Base-by-base conservation (phyloP, 2,329 filamentous ascomycete species). In the Hypoxylon sp. region DNA sequence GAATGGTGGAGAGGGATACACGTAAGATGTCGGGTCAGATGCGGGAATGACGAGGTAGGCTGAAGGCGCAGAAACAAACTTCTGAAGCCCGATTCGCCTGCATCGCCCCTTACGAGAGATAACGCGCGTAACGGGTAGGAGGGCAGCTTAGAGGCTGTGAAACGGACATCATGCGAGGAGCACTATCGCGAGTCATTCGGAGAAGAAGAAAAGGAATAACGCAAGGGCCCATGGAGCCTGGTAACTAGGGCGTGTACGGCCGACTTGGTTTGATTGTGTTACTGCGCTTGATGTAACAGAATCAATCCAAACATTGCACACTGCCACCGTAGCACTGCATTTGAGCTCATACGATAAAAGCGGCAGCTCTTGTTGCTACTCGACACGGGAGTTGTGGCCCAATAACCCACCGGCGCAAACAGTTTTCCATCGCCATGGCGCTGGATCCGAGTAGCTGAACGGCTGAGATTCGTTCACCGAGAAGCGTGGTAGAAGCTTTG, bases 361-460 rank as follows among this genome's bases (percentile, higher is more conserved):
- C 22, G 30, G 37, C 25, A 44, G 54, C 42, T 13, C 20, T 35
- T 31, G 40, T 4, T 31, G 33, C 37, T 11, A 22, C 33, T 56
- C 37, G 48, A 56, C 56, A 63, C 54, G 25, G 31, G 20, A 31
- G 42, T 40, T 25, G n/a, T n/a, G 27, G 40, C 33, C 10, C 54
- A 53, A 27, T 11, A 22, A 13, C 57, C 30, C 37, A 48, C 57
- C 25, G 35, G 22, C 13, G 20, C 31, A 17, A 44, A 42, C n/a
- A 5, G n/a, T 7, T 25, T 46, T 40, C 48, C 54, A 49, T 33
- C 7, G 48, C 61, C 49, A 65, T 66, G 44, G 61, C 37, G 31
- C 35, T 22, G 48, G 57, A 33, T 61, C 31, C 11, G 53, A 54
- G n/a, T 44, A 51, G 20, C 13, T 53, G 27, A 58, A 37, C 30